Evolutionary conservation across 1,284 basidiomycete genomes (phyloP), one percentile per base, ranked within the genome.

Genomic region (Austroboletus niveus): DNA sequence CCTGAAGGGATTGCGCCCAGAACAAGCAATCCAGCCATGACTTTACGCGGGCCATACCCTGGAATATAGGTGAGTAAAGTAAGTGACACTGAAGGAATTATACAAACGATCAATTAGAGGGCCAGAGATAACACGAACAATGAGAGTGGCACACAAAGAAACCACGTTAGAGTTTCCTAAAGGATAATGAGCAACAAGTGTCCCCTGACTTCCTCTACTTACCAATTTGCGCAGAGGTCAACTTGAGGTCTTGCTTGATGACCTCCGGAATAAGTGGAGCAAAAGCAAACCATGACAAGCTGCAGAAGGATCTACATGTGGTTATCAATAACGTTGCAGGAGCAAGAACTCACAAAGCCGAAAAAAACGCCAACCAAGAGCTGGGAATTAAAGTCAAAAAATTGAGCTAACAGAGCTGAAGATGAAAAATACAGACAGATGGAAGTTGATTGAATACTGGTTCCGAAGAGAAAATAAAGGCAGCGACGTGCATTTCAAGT

Each of bases 211-310:
- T 20, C 34, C 8, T 1, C 17, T 14, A 56, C 66, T 11, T 35
- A 69, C 73, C 73, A 32, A 82, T 67, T 63, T 82, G 71, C 3
- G 64, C 68, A 14, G 69, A 54, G 3, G 79, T 77, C 15, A 86
- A 66, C 1, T 75, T 65, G 48, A 87, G 73, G 61, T 87, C 84
- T 7, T 60, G 58, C 54, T 76, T 79, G 64, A 87, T 82, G 5
- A 77, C 81, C 38, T 84, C 80, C 1, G 82, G 78, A 42, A 84
- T 75, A 10, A 87, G 72, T 0, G 83, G 82, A 15, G 81, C 72
- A 61, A 85, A 85, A 0, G 83, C 82, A 55, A 86, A 87, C 84
- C 84, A 87, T 14, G 81, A 78, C 20, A 83, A 62, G 57, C 72
- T 73, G 38, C 32, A 20, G 17, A 9, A 12, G 5, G 12, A 68